Evolutionary conservation across 2,329 filamentous ascomycete species (phyloP).

Genomic region (Amauroascus niger): DNA sequence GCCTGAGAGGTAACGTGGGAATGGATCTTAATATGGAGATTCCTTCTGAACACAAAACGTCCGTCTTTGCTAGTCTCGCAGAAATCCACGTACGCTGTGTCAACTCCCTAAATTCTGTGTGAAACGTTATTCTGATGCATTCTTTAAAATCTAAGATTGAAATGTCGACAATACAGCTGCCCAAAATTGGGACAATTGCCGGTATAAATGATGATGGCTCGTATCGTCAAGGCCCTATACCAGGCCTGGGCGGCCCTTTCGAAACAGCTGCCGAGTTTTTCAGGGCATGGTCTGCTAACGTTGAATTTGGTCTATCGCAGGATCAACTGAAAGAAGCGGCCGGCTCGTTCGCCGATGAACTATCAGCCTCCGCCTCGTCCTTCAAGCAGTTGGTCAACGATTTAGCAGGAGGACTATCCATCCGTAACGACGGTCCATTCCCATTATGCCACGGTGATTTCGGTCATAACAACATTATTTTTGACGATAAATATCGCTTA

Average conservation of each 20-base stretch:
- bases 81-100: constrained; percentile 3
- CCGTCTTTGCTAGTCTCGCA: constrained; percentile 8
- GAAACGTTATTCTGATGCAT: too few relatives aligned
- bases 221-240: constrained; percentile 18
- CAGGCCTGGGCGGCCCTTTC: constrained; percentile 17
- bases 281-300: constrained; percentile 12
- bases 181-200: constrained; percentile 17
- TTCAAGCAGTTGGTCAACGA: too few relatives aligned
- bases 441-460: constrained; percentile 27
- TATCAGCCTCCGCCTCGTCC: not conserved
- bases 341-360: not conserved
- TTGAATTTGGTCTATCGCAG: not conserved
- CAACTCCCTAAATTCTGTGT: too few relatives aligned
- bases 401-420: too few relatives aligned
- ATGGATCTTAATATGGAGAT: constrained; percentile 13
- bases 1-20: constrained; percentile 19
- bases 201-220: constrained; percentile 5
- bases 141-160: too few relatives aligned
- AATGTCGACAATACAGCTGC: constrained; percentile 16
- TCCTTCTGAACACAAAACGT: constrained; percentile 8
- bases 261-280: constrained; percentile 19
- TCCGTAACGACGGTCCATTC: constrained; percentile 23
- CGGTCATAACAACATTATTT: constrained; percentile 28
- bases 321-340: not conserved
- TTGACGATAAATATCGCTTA: constrained; percentile 22